Conservation (phyloP, 2,329 filamentous ascomycete species). For the Helotiales sp. region DNA sequence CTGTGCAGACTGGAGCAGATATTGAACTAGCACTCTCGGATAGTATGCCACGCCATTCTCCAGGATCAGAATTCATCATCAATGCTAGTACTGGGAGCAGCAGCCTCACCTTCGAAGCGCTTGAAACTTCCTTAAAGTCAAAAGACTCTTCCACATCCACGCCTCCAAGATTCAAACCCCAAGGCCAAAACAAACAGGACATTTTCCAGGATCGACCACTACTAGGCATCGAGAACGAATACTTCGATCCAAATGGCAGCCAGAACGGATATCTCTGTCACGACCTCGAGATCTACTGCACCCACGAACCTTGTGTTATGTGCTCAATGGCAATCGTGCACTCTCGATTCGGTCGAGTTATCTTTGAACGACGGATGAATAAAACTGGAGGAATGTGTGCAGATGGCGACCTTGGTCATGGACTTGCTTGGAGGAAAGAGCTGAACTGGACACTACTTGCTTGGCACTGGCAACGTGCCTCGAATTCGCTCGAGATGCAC, state of each 20-base stretch:
- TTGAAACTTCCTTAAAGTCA: too few species aligned
- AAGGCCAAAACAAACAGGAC: slow-evolving; percentile 36
- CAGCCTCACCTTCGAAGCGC: too few species aligned
- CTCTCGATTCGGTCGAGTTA: slow-evolving; percentile 83
- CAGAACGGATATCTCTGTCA: slow-evolving; percentile 88
- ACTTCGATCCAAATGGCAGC: slow-evolving; percentile 63
- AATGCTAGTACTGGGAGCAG: neutral
- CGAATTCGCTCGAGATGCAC: neutral
- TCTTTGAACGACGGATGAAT: slow-evolving; percentile 79
- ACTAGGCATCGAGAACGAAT: slow-evolving; percentile 59
- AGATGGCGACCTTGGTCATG: slow-evolving; percentile 67
- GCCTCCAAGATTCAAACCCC: too few species aligned
- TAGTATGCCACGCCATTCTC: neutral
- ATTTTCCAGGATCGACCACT: slow-evolving; percentile 70
- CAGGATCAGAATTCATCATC: neutral
- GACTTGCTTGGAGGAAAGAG: slow-evolving; percentile 71
- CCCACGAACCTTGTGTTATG: slow-evolving; percentile 94
- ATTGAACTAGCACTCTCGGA: neutral
- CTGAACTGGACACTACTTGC: slow-evolving; percentile 84
- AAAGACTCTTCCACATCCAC: too few species aligned
- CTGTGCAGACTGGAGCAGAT: neutral
- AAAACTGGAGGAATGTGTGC: slow-evolving; percentile 81
- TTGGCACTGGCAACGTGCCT: slow-evolving; percentile 54
- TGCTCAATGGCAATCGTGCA: slow-evolving; percentile 96
- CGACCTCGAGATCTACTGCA: slow-evolving; percentile 88